A percentile compares a stretch with the other conserved stretches of the same genome.
Conservation (phyloP, 2,329 filamentous ascomycete species). For the Aspergillus niger region DNA sequence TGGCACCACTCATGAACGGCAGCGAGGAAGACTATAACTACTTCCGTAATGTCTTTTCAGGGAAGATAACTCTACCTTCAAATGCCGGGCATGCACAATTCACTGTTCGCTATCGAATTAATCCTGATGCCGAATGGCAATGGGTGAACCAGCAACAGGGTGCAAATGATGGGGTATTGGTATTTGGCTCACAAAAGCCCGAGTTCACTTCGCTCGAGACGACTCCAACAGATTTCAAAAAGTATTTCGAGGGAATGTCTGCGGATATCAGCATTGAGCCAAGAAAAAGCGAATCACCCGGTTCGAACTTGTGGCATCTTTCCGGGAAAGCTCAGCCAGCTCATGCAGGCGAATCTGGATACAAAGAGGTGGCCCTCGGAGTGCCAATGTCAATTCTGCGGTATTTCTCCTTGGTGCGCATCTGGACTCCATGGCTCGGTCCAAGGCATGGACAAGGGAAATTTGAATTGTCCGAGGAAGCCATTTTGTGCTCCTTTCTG, state of each 20-base stretch:
- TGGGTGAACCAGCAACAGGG: constrained; percentile 48
- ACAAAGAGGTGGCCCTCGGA: constrained; percentile 62
- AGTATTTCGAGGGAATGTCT: constrained; percentile 40
- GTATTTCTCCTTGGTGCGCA: constrained; percentile 79
- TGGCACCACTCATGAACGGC: constrained; percentile 33
- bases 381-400: constrained; percentile 65
- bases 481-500: constrained; percentile 75
- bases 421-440: constrained; percentile 82
- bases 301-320: constrained; percentile 43
- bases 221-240: constrained; percentile 22
- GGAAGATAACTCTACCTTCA: constrained; percentile 32
- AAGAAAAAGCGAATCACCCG: constrained; percentile 44
- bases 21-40: constrained; percentile 24
- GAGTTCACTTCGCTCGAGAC: constrained; percentile 12
- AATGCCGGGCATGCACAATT: constrained; percentile 39
- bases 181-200: constrained; percentile 35
- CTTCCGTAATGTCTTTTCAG: constrained; percentile 39
- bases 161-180: constrained; percentile 45
- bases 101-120: constrained; percentile 47
- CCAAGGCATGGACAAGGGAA: constrained; percentile 75
- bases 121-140: constrained; percentile 42
- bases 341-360: constrained; percentile 56
- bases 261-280: constrained; percentile 36
- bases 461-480: constrained; percentile 74
- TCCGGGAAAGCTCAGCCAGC: constrained; percentile 64